phyloP scores from a whole-genome alignment of 192 early-diverging fungal species.

The Entomortierella parvispora region DNA sequence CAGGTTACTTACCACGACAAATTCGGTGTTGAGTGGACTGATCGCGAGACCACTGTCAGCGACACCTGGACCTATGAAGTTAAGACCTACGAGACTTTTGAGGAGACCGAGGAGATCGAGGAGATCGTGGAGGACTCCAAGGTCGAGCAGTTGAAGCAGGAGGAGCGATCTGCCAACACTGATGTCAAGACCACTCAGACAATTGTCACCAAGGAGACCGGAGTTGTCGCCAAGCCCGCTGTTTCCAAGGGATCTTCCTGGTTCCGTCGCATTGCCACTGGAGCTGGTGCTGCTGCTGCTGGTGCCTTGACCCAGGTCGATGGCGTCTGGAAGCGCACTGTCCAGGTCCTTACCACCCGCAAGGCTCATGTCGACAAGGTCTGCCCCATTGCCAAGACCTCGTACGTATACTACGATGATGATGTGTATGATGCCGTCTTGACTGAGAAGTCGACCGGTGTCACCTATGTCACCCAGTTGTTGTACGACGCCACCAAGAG shows the following conservation, averaged over 20 bases:
- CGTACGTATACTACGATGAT: slow-evolving; percentile 30
- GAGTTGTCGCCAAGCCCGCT: not conserved
- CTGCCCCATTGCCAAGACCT: slow-evolving; percentile 11
- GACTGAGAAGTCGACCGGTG: slow-evolving; percentile 11
- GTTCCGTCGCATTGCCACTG: slow-evolving; percentile 7
- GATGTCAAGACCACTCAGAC: not conserved
- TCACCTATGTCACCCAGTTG: slow-evolving; percentile 12
- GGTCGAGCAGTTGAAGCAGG: not conserved
- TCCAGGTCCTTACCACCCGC: slow-evolving; percentile 16
- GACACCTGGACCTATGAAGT: slow-evolving; percentile 11
- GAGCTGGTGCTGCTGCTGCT: slow-evolving; percentile 1
- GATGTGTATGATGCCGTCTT: slow-evolving; percentile 27
- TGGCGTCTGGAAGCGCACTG: slow-evolving; percentile 27
- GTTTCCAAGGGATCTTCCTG: slow-evolving; percentile 10
- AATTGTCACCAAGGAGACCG: slow-evolving; percentile 6
- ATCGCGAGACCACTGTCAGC: slow-evolving; percentile 16
- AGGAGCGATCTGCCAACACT: not conserved
- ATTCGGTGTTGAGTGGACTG: slow-evolving; percentile 24
- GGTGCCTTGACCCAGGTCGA: slow-evolving; percentile 18
- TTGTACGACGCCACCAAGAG: no score
- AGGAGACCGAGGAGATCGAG: slow-evolving; percentile 19
- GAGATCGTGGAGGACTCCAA: slow-evolving; percentile 21
- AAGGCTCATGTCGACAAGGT: slow-evolving; percentile 19
- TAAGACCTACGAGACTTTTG: slow-evolving; percentile 28
- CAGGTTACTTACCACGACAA: slow-evolving; percentile 19